A percentile compares a stretch with the other conserved stretches of the same genome.
Evolutionary conservation across 1,284 basidiomycete species (phyloP).

Genomic region (Anthracocystis walkeri): DNA sequence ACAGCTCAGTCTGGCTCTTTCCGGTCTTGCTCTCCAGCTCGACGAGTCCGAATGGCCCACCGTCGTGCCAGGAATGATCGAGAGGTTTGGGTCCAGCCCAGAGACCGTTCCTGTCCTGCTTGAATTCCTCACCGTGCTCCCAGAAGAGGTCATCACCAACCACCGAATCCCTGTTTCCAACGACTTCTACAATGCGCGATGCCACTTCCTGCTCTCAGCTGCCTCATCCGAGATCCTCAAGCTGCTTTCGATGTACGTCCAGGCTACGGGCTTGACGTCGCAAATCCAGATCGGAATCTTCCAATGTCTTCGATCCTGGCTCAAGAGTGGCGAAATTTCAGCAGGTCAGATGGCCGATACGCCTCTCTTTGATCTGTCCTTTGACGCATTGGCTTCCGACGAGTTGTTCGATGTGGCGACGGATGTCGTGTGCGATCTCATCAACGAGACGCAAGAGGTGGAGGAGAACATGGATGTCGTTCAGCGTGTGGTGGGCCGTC

Average conservation of each 20-base stretch:
- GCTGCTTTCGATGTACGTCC: conserved; percentile 87
- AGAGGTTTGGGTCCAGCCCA: conserved; percentile 85
- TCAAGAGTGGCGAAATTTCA: conserved; percentile 85
- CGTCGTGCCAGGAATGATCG: conserved; percentile 84
- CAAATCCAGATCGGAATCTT: conserved; percentile 89
- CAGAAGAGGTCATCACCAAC: conserved; percentile 89
- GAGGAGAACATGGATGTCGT: conserved; percentile 93
- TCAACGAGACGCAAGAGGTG: conserved; percentile 98
- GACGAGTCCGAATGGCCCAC: conserved; percentile 81
- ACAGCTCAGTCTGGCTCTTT: conserved; percentile 88
- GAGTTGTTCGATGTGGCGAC: conserved; percentile 91
- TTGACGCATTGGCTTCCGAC: conserved; percentile 72
- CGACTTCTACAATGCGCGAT: conserved; percentile 75
- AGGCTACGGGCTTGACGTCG: conserved; percentile 84
- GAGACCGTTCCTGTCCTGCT: conserved; percentile 84
- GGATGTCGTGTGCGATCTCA: conserved; percentile 90
- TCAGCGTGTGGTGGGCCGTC: conserved; percentile 81
- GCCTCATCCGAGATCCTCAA: conserved; percentile 82
- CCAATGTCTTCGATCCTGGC: conserved; percentile 86
- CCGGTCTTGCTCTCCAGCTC: conserved; percentile 90
- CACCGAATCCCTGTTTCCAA: conserved; percentile 89
- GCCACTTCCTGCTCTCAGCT: conserved; percentile 66
- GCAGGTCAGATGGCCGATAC: conserved; percentile 78
- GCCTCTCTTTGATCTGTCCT: conserved; percentile 80
- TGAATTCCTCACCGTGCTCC: conserved; percentile 89